Conservation (phyloP, 768 basidiomycete species). For the Boletus coccyginus region DNA sequence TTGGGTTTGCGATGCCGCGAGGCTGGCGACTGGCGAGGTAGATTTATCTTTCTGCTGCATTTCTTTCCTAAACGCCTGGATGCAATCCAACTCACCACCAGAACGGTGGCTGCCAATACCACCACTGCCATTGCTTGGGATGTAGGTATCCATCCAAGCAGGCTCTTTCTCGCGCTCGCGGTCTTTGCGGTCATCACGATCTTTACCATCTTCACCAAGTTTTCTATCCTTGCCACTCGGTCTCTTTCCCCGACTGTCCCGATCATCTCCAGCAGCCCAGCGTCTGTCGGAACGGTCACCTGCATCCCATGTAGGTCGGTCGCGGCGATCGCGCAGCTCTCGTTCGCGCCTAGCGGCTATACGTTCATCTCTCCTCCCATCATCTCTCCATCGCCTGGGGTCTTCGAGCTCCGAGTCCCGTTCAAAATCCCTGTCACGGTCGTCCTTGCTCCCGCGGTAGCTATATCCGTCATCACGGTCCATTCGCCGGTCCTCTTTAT, state of each 20-base stretch:
- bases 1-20: slow-evolving; percentile 18
- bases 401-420: slow-evolving; percentile 61
- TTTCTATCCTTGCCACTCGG: slow-evolving; percentile 58
- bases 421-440: slow-evolving; percentile 42
- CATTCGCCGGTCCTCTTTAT: slow-evolving; percentile 38
- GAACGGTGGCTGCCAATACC: slow-evolving; percentile 61
- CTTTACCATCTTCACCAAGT: slow-evolving; percentile 43
- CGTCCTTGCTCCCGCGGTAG: slow-evolving; percentile 32
- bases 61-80: slow-evolving; percentile 85
- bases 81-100: slow-evolving; percentile 74
- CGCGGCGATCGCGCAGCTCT: slow-evolving; percentile 43
- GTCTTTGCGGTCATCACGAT: slow-evolving; percentile 51
- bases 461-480: slow-evolving; percentile 31
- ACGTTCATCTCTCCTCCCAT: slow-evolving; percentile 78
- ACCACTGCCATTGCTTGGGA: slow-evolving; percentile 54
- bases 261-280: slow-evolving; percentile 66
- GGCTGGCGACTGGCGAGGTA: slow-evolving; percentile 13
- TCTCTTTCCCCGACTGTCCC: slow-evolving; percentile 63
- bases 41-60: slow-evolving; percentile 75
- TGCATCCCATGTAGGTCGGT: slow-evolving; percentile 48
- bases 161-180: slow-evolving; percentile 77
- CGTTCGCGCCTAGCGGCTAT: slow-evolving; percentile 57
- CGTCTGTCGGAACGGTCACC: slow-evolving; percentile 45
- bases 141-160: slow-evolving; percentile 90
- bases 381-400: slow-evolving; percentile 75